Evolutionary conservation across 805 yeast species (phyloP).

Genomic region (Saccharomycopsis sp.): DNA sequence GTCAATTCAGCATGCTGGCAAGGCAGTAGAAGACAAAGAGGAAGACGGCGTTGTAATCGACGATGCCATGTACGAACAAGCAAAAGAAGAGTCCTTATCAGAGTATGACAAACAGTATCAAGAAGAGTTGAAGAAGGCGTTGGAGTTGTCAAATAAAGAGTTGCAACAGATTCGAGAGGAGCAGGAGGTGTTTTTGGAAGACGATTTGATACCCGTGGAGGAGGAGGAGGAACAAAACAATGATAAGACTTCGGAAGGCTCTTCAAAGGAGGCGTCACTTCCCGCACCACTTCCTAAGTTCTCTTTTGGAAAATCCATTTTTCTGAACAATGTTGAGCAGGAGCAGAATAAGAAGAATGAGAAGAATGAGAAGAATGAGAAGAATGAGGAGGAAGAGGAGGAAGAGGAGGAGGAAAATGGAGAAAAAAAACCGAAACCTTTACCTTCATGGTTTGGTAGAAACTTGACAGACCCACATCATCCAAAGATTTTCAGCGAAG

Average conservation of each 20-base stretch:
- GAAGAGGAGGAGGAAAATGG: neutral
- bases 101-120: constrained; percentile 21
- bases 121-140: constrained; percentile 33
- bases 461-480: too few species aligned
- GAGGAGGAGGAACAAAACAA: neutral
- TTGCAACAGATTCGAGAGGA: constrained; percentile 25
- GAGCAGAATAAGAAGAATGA: constrained; percentile 19
- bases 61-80: constrained; percentile 19
- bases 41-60: constrained; percentile 21
- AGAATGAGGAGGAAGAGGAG: neutral
- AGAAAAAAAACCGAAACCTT: neutral
- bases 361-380: constrained; percentile 14
- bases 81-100: constrained; percentile 24
- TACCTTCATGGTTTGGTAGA: too few species aligned
- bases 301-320: constrained; percentile 18
- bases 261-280: neutral
- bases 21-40: constrained; percentile 9
- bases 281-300: constrained; percentile 6
- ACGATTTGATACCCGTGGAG: constrained; percentile 13
- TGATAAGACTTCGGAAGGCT: neutral
- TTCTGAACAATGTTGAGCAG: constrained; percentile 7
- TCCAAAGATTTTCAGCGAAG: neutral
- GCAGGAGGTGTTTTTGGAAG: constrained; percentile 18
- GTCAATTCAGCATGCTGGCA: neutral
- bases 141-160: constrained; percentile 39